phyloP scores from a whole-genome alignment of 2,329 filamentous ascomycete species.

The Fusarium tanahbumbuense region DNA sequence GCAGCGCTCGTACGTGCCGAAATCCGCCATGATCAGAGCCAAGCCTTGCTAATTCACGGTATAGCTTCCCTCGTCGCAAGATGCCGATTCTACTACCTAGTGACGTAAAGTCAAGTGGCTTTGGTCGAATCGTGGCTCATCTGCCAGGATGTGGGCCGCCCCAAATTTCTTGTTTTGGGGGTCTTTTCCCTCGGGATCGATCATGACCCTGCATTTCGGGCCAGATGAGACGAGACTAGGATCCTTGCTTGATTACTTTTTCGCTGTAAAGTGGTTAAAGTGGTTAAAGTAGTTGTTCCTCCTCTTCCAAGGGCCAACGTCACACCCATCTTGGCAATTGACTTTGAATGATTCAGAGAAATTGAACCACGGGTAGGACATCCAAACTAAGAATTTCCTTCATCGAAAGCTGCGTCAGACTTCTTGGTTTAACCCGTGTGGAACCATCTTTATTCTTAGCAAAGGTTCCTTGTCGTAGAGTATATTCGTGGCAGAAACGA shows the following conservation, averaged over 20 bases:
- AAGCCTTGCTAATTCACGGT: constrained; percentile 25
- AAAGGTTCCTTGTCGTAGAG: background rate
- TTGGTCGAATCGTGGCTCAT: constrained; percentile 43
- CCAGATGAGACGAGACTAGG: constrained; percentile 11
- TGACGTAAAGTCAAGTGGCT: constrained; percentile 44
- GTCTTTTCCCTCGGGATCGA: constrained; percentile 11
- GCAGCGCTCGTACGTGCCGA: constrained; percentile 24
- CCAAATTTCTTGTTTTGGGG: constrained; percentile 40
- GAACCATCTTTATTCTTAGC: background rate
- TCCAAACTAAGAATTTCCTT: constrained; percentile 13
- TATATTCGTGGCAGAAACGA: background rate
- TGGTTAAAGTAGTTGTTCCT: background rate
- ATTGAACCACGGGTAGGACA: background rate
- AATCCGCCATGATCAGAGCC: constrained; percentile 31
- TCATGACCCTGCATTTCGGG: constrained; percentile 23
- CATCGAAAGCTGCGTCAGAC: constrained; percentile 1
- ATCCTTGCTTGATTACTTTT: constrained; percentile 23
- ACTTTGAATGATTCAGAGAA: constrained; percentile 18
- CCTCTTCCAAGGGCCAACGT: constrained; percentile 22
- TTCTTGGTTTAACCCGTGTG: background rate
- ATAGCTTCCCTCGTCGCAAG: constrained; percentile 32
- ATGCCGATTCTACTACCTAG: constrained; percentile 30
- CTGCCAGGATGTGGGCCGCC: constrained; percentile 31
- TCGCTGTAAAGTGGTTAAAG: constrained; percentile 1
- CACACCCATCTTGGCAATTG: constrained; percentile 37